These are phyloP conservation scores for Thuja plicata DNA, from an alignment of 83 land plant species.

Conservation along the genomic window DNA sequence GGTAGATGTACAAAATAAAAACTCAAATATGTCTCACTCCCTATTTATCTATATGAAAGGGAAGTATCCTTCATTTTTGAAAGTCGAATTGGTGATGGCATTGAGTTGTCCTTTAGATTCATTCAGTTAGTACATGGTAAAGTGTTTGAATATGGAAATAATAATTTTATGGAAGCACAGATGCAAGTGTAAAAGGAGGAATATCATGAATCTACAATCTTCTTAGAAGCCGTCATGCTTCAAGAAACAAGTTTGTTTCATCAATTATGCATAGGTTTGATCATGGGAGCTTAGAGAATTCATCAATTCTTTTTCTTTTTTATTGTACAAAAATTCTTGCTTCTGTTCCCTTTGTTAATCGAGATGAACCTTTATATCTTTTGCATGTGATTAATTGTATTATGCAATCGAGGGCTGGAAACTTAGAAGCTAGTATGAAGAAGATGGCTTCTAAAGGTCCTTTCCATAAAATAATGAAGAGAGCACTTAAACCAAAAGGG, in stretches of 20 bases:
- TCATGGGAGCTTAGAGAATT: slow-evolving; percentile 42
- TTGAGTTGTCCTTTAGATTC: too few species aligned
- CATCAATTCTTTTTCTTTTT: slow-evolving; percentile 65
- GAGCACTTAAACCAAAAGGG: slow-evolving; percentile 14
- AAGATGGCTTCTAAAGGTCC: slow-evolving; percentile 42
- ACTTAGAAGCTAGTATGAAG: slow-evolving; percentile 80
- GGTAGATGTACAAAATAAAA: too few species aligned
- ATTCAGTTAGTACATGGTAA: too few species aligned
- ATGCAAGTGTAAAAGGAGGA: slow-evolving; percentile 70
- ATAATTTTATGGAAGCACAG: slow-evolving; percentile 29
- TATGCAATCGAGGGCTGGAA: slow-evolving; percentile 85
- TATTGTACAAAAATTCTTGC: slow-evolving; percentile 91
- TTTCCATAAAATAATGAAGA: slow-evolving; percentile 30
- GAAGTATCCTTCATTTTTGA: too few species aligned
- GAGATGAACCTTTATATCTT: slow-evolving; percentile 95
- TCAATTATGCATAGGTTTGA: slow-evolving; percentile 91
- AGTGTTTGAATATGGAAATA: too few species aligned
- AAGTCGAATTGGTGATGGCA: too few species aligned
- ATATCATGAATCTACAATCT: slow-evolving; percentile 87
- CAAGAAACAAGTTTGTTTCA: slow-evolving; percentile 90
- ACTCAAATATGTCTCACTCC: too few species aligned
- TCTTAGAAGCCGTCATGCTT: slow-evolving; percentile 71
- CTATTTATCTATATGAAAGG: too few species aligned
- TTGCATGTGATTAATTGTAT: slow-evolving; percentile 83
- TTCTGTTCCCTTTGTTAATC: slow-evolving; percentile 71